These are phyloP conservation scores for Dactylellina haptotyla DNA, from an alignment of 2,329 filamentous ascomycete genomes.

Conservation along the genomic window DNA sequence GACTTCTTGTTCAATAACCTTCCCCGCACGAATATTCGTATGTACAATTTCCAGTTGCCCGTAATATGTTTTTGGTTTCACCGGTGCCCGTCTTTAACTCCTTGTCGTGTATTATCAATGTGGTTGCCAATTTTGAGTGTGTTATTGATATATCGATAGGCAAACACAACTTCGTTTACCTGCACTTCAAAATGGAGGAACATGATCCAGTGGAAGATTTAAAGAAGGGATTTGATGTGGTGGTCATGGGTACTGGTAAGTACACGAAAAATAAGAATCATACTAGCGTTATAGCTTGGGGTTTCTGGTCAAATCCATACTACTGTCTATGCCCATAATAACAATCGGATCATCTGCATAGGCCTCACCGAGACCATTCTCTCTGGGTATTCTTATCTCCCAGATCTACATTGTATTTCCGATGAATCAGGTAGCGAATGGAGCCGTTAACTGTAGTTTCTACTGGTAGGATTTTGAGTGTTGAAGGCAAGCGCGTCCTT, in stretches of 20 bases:
- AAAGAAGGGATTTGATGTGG: slow-evolving; percentile 96
- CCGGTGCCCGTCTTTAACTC: not conserved
- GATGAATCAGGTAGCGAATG: slow-evolving; percentile 48
- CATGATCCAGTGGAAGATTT: slow-evolving; percentile 65
- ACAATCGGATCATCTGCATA: not conserved
- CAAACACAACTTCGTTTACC: not conserved
- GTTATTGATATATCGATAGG: not conserved
- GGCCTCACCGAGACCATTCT: slow-evolving; percentile 68
- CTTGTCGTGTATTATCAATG: not conserved
- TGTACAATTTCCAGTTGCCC: too few species aligned
- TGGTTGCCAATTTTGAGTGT: not conserved
- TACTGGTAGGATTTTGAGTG: slow-evolving; percentile 80
- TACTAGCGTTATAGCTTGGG: too few species aligned
- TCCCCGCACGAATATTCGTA: too few species aligned
- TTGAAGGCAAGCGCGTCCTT: slow-evolving; percentile 98
- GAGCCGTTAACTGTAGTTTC: too few species aligned
- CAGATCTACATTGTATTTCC: slow-evolving; percentile 2
- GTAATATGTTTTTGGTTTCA: not conserved
- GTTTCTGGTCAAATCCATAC: too few species aligned
- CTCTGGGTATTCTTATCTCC: slow-evolving; percentile 76
- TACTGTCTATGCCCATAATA: not conserved
- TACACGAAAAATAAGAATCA: too few species aligned
- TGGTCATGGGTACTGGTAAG: slow-evolving; percentile 96
- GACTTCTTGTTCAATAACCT: not conserved
- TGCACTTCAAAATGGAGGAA: slow-evolving; percentile 27